Base-by-base conservation (phyloP, 495 filamentous ascomycete genomes). In the Chaetomium cochliodes region DNA sequence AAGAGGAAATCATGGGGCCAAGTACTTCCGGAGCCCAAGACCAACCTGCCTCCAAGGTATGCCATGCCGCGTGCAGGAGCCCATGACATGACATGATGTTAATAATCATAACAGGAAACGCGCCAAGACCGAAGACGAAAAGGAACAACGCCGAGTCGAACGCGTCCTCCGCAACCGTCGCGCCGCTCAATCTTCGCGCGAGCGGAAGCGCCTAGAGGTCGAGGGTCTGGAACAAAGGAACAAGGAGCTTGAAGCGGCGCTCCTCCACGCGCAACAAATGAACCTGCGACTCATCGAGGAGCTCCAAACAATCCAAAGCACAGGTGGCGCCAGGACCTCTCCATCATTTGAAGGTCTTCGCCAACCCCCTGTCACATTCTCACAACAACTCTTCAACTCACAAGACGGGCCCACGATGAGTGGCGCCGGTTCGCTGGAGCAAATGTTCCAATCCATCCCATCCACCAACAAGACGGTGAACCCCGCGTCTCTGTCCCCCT, bases 1-100 rank as follows among this genome's bases (percentile, higher is more conserved):
- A 98, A 98, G 85, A 84, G 94, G 76, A 98, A 98, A 82, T 97
- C 93, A 64, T 98, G 94, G 94, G 94, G 94, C 68, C 94, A 98
- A 79, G 90, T 96, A 79, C 87, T 98, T 52, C 94, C 94, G 26
- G 91, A 91, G 70, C 94, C 94, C 23, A 98, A 94, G 84, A 98
- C 94, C 47, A 96, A 96, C 70, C 85, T 98, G 30, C 94, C 94
- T 68, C 94, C 94, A 62, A 87, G 93, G 91, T 93, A 89, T 50
- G 67, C n/a, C 16, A 64, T 52, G 58, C 58, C 41, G 51, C 53
- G 42, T 60, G 3, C 1, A n/a, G 11, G 58, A 60, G n/a, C 44
- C 64, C 1, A 4, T 12, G 11, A 11, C 33, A 18, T 28, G 23
- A 3, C 25, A 5, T 11, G 11, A 1, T 33, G n/a, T 57, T 66